phyloP scores from a whole-genome alignment of 345 rosid genomes.

The Hevea brasiliensis region DNA sequence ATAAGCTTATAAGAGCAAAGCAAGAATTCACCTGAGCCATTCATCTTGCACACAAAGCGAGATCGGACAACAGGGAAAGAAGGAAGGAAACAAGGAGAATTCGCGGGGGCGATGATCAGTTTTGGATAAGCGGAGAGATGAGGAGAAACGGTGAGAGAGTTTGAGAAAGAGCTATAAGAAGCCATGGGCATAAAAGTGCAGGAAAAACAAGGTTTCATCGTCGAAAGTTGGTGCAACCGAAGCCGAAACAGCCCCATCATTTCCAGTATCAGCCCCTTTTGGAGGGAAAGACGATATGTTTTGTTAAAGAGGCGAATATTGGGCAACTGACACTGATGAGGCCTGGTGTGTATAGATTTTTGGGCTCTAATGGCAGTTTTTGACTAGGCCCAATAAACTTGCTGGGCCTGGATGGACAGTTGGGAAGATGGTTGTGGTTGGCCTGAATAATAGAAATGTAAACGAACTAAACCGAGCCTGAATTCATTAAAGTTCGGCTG shows the following conservation, averaged over 20 bases:
- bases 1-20: background rate
- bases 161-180: conserved; percentile 1
- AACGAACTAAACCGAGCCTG: too few relatives aligned
- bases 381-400: too few relatives aligned
- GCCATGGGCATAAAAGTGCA: conserved; percentile 15
- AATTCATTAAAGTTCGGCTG: too few relatives aligned
- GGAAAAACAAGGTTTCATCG: conserved; percentile 13
- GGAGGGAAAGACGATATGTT: conserved; percentile 5
- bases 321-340: too few relatives aligned
- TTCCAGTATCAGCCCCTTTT: background rate
- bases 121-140: conserved; percentile 12
- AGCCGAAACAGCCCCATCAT: conserved; percentile 34
- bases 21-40: conserved; percentile 29
- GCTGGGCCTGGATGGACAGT: too few relatives aligned
- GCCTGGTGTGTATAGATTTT: too few relatives aligned
- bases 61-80: conserved; percentile 13
- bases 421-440: too few relatives aligned
- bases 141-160: background rate
- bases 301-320: too few relatives aligned
- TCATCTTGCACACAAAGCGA: conserved; percentile 26
- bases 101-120: background rate
- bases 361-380: too few relatives aligned
- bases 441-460: too few relatives aligned
- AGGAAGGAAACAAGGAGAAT: background rate
- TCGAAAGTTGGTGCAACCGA: conserved; percentile 22